Base-by-base conservation (phyloP, 1,284 basidiomycete genomes). In the Sphagnurus paluster region DNA sequence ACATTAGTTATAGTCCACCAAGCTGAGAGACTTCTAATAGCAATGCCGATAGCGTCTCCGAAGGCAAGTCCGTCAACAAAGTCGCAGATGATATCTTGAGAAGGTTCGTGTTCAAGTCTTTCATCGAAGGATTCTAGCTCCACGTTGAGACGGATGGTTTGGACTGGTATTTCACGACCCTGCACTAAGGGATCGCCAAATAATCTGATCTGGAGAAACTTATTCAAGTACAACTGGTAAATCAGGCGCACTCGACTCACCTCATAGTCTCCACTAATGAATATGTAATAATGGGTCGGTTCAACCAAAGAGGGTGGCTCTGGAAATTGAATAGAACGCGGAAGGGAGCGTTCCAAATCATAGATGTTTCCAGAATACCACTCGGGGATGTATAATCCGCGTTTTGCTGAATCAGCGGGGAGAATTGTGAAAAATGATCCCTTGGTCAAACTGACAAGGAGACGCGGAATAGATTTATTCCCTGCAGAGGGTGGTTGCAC, bases 321-420 rank as follows among this genome's bases (percentile, higher is more conserved):
- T 6, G 80, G 84, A 17, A 86, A 66, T 14, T 67, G 57, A 8
- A 88, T 69, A 7, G 68, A 42, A 44, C 76, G 76, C 5, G 75
- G 69, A 9, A 77, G 66, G 13, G 78, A 67, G 19, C 69, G 67
- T 47, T 76, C 70, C 62, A 85, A 65, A 16, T 68, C 70, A 57
- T 91, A 91, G 25, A 91, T 83, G 59, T 91, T 87, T 24, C 88
- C 89, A 21, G 77, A 63, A 60, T 84, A 74, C 89, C 89, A 91
- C 56, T 76, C 61, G 2, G 81, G 80, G 3, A 68, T 56, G 34
- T 56, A 55, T 14, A 51, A 43, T n/a, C 47, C 48, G 1, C 46
- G 25, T 42, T 56, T 33, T 49, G 43, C 42, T 35, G 44, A 51
- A 39, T 60, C 53, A 11, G 57, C 50, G 11, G 84, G 81, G 4